phyloP scores from a whole-genome alignment of 2,329 filamentous ascomycete species.

The Xylaria hypoxylon region DNA sequence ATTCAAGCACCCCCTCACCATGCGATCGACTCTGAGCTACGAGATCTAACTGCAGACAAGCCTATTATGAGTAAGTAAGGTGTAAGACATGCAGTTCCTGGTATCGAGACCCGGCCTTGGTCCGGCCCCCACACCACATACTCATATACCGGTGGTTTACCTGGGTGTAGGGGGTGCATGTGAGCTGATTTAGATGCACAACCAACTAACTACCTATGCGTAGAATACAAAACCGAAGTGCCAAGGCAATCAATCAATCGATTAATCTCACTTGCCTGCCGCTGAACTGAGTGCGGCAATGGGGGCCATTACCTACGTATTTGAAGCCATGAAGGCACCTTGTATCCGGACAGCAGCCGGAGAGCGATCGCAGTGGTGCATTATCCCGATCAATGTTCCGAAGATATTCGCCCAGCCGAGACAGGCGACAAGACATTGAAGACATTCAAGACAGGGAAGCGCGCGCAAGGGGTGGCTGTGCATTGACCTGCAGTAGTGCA shows the following conservation, averaged over 20 bases:
- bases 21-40: neutral
- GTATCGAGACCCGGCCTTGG: neutral
- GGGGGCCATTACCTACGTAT: neutral
- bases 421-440: neutral
- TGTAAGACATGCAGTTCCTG: constrained; percentile 23
- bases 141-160: constrained; percentile 8
- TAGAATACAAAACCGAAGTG: too few relatives aligned
- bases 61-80: constrained; percentile 13
- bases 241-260: too few relatives aligned
- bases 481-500: constrained; percentile 28
- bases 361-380: constrained; percentile 13
- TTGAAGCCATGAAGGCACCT: neutral
- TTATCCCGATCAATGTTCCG: neutral
- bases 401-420: constrained; percentile 8
- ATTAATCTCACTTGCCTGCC: constrained; percentile 11
- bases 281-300: neutral
- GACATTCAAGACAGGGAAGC: neutral
- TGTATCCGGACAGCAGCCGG: constrained; percentile 10
- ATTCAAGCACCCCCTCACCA: neutral
- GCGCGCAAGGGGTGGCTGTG: constrained; percentile 26
- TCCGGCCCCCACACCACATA: constrained; percentile 13
- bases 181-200: neutral
- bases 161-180: constrained; percentile 4
- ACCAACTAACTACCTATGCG: constrained; percentile 1
- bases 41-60: constrained; percentile 7